Percentiles rank a stretch among this genome's conserved stretches.
Conservation (phyloP, 805 yeast genomes). For the Candida lessepsii region DNA sequence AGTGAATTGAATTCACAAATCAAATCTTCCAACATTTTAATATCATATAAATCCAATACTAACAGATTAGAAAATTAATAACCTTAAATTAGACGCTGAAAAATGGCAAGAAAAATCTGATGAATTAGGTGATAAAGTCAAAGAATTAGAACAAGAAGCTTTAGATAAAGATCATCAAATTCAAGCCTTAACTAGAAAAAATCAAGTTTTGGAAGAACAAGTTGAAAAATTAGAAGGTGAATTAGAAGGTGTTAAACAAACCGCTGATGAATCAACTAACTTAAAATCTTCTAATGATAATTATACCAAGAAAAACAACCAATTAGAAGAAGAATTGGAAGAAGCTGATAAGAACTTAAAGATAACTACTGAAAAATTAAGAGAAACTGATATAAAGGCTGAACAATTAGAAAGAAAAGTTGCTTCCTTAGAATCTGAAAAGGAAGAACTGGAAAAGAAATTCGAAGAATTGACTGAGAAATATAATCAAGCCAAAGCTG, state of each 20-base stretch:
- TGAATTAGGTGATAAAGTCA: conserved; percentile 74
- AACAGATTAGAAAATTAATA: conserved; percentile 68
- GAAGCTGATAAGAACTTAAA: conserved; percentile 85
- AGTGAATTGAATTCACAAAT: no score
- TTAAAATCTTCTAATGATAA: conserved; percentile 88
- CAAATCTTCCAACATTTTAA: background rate
- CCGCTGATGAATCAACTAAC: conserved; percentile 87
- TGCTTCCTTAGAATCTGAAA: conserved; percentile 86
- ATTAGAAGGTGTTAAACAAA: conserved; percentile 72
- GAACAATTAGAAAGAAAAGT: conserved; percentile 96
- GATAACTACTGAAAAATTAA: conserved; percentile 89
- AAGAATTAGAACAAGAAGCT: conserved; percentile 88
- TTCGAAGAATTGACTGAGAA: conserved; percentile 83
- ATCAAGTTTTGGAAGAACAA: conserved; percentile 80
- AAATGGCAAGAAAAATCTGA: conserved; percentile 97
- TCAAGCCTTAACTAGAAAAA: conserved; percentile 88
- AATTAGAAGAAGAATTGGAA: conserved; percentile 89
- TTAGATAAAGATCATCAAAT: conserved; percentile 93
- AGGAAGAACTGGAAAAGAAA: conserved; percentile 86
- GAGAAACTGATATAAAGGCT: conserved; percentile 93
- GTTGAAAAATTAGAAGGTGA: conserved; percentile 77
- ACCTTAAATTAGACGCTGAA: conserved; percentile 92
- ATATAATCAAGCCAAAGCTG: conserved; percentile 82
- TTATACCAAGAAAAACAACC: conserved; percentile 83
- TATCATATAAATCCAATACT: conserved; percentile 6